Percentiles rank a stretch among this genome's conserved stretches.
These are phyloP conservation scores for Perkinsus marinus DNA, from an alignment of 169 alveolate species.

Conservation along the genomic window DNA sequence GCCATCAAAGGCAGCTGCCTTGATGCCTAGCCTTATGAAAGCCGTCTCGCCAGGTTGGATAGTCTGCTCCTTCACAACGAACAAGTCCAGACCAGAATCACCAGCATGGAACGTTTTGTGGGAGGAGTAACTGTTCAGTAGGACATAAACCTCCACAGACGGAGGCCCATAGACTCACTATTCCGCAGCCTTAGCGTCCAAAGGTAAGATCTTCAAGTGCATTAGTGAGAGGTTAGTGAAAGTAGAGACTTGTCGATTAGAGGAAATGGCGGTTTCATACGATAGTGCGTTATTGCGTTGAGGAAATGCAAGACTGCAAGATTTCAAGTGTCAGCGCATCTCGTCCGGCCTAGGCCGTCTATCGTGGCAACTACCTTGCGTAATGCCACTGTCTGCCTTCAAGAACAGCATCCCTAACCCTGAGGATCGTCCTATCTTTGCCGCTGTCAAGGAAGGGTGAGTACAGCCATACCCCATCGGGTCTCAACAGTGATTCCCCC, in stretches of 20 bases:
- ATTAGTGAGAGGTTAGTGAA: not conserved
- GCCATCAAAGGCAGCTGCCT: conserved; percentile 58
- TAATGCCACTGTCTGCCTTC: not conserved
- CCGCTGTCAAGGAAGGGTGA: not conserved
- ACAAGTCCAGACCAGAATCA: conserved; percentile 73
- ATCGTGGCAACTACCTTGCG: not conserved
- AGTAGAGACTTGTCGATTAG: not conserved
- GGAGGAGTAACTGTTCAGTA: not conserved
- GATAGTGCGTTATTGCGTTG: not conserved
- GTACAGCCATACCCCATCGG: not conserved
- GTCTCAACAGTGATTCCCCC: too few species aligned
- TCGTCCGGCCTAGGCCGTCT: not conserved
- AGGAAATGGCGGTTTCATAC: not conserved
- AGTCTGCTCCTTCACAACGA: conserved; percentile 56
- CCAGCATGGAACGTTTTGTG: conserved; percentile 67
- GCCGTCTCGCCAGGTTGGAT: conserved; percentile 61
- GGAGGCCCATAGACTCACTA: not conserved
- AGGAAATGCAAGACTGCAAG: not conserved
- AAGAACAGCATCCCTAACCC: not conserved
- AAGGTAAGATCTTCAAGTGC: not conserved
- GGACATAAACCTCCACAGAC: not conserved
- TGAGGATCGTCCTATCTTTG: not conserved
- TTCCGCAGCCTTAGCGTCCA: not conserved
- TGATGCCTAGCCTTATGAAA: conserved; percentile 59
- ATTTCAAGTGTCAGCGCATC: not conserved